phyloP scores from a whole-genome alignment of 306 rosid species.

The Pyrus bretschneideri region DNA sequence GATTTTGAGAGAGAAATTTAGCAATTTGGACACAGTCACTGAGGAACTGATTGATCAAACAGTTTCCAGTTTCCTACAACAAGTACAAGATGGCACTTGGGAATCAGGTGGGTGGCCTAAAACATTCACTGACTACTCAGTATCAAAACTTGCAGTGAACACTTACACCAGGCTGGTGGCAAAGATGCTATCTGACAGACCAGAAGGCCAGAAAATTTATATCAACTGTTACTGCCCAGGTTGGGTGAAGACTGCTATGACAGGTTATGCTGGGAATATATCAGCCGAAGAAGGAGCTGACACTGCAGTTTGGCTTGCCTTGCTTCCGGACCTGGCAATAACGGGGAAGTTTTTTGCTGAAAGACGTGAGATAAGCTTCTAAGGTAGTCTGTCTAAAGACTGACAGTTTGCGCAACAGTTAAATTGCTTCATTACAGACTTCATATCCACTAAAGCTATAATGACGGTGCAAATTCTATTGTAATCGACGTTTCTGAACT shows the following conservation, averaged over 20 bases:
- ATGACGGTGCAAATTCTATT: background rate
- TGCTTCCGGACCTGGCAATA: conserved; percentile 70
- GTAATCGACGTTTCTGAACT: background rate
- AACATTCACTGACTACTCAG: conserved; percentile 63
- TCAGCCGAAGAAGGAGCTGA: conserved; percentile 85
- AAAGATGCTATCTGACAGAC: conserved; percentile 37
- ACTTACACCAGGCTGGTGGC: conserved; percentile 71
- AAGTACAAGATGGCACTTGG: conserved; percentile 82
- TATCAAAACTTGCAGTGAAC: conserved; percentile 83
- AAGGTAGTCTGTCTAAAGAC: conserved; percentile 12
- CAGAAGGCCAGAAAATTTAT: conserved; percentile 60
- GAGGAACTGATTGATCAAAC: conserved; percentile 55
- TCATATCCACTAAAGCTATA: background rate
- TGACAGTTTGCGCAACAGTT: background rate
- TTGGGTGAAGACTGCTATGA: conserved; percentile 90
- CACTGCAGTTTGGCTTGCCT: conserved; percentile 88
- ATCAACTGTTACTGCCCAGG: conserved; percentile 88
- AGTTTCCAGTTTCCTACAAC: conserved; percentile 46
- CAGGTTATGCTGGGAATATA: conserved; percentile 77
- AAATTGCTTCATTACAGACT: background rate
- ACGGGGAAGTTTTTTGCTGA: conserved; percentile 77
- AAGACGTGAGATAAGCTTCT: conserved; percentile 72
- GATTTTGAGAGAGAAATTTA: conserved; percentile 49
- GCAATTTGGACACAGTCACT: conserved; percentile 38
- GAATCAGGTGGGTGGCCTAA: conserved; percentile 76